Conservation (phyloP, 2,329 filamentous ascomycete species). For the Raffaelea deltoideospora region DNA sequence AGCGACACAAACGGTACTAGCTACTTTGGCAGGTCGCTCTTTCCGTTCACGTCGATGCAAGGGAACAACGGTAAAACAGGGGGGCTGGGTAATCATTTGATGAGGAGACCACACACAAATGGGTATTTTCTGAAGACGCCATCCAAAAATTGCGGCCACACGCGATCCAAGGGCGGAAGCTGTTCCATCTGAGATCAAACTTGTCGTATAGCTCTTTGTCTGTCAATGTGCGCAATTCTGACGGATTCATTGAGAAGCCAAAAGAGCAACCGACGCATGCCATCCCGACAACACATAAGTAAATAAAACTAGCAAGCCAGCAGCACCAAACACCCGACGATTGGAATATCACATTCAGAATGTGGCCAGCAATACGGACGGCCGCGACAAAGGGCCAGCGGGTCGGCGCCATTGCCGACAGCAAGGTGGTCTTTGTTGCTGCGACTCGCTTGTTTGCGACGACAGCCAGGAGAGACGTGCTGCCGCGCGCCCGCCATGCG, state of each 20-base stretch:
- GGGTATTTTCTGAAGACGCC: no score
- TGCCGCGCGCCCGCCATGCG: conserved; percentile 8
- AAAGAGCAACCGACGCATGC: no score
- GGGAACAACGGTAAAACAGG: not conserved
- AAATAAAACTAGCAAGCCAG: no score
- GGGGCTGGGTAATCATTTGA: not conserved
- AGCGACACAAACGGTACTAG: not conserved
- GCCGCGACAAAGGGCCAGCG: conserved; percentile 2
- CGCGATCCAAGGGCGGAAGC: no score
- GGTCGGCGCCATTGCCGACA: not conserved
- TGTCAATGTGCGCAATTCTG: no score
- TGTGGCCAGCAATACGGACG: conserved; percentile 8
- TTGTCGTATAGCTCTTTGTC: no score
- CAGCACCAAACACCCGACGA: no score
- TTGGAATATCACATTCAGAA: no score
- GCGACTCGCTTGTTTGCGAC: not conserved
- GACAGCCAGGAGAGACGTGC: conserved; percentile 3
- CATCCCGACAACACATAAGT: no score
- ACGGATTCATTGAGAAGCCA: no score
- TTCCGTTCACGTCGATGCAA: not conserved
- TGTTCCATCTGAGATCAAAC: no score
- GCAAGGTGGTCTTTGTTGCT: not conserved
- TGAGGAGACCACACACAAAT: no score
- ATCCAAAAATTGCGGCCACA: not conserved
- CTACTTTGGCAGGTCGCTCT: not conserved